phyloP scores from a whole-genome alignment of 768 basidiomycete genomes.

The Panaeolus papilionaceus region DNA sequence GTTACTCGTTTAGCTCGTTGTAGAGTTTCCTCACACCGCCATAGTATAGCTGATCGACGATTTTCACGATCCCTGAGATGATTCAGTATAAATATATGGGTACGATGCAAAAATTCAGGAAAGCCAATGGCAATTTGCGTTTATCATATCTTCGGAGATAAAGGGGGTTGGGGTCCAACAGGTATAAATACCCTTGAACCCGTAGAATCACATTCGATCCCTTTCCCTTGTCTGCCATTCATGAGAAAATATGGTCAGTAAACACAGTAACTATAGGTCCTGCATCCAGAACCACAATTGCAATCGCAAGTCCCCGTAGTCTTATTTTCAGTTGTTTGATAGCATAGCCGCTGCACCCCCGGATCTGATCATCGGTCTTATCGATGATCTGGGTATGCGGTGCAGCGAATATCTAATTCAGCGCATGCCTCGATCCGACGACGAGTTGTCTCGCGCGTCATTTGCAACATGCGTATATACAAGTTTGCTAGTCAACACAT shows the following conservation, averaged over 20 bases:
- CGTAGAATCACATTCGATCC: background rate
- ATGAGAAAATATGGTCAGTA: background rate
- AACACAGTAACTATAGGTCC: no score
- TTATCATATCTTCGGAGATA: background rate
- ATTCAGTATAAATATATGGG: background rate
- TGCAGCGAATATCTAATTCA: background rate
- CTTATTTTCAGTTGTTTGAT: background rate
- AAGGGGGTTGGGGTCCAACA: background rate
- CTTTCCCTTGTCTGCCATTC: no score
- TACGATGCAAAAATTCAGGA: background rate
- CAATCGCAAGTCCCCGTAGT: no score
- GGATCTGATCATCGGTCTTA: background rate
- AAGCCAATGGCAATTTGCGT: background rate
- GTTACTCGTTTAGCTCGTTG: no score
- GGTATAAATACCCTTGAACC: background rate
- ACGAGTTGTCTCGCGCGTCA: background rate
- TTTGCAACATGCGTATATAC: conserved; percentile 2
- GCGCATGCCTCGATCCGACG: conserved; percentile 1
- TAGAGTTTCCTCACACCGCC: no score
- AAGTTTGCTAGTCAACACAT: no score
- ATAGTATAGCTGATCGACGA: no score
- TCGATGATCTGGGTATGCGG: background rate
- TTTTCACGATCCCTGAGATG: no score
- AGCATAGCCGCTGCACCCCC: background rate
- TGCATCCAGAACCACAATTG: no score